Conservation (phyloP, 306 rosid genomes). For the Purshia tridentata region DNA sequence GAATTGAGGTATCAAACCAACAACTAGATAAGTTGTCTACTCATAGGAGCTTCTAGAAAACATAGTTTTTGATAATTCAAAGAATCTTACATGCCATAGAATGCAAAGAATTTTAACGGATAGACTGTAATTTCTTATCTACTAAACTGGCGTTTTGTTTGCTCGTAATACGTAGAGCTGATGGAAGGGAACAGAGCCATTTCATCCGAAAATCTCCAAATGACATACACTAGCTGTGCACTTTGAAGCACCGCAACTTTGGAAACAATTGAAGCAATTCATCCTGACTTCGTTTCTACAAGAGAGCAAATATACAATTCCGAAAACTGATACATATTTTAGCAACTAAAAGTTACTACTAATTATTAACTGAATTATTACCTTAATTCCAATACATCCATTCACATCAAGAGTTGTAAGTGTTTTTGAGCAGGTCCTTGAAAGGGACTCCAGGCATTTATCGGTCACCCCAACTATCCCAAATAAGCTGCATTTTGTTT, state of each 20-base stretch:
- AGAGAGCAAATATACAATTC: constrained; percentile 25
- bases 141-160: not conserved
- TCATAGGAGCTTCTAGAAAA: not conserved
- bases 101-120: not conserved
- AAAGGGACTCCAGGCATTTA: constrained; percentile 67
- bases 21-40: not conserved
- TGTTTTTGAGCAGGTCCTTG: constrained; percentile 54
- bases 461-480: constrained; percentile 84
- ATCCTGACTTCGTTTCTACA: constrained; percentile 69
- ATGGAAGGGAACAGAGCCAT: not conserved
- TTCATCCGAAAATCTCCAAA: not conserved
- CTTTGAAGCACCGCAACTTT: constrained; percentile 69
- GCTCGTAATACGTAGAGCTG: not conserved
- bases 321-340: not conserved
- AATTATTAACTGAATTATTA: constrained; percentile 15
- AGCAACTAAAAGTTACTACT: constrained; percentile 5
- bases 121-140: not conserved
- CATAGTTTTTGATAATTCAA: not conserved
- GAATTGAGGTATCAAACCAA: not conserved
- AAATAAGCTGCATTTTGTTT: constrained; percentile 59
- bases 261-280: constrained; percentile 74
- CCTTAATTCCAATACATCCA: constrained; percentile 90
- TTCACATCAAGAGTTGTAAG: constrained; percentile 83
- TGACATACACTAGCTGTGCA: constrained; percentile 54
- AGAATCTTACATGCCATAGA: not conserved